Percentiles rank a stretch among this genome's conserved stretches.
Evolutionary conservation across 768 basidiomycete species (phyloP).

Genomic region (Clitopilus passeckerianus): DNA sequence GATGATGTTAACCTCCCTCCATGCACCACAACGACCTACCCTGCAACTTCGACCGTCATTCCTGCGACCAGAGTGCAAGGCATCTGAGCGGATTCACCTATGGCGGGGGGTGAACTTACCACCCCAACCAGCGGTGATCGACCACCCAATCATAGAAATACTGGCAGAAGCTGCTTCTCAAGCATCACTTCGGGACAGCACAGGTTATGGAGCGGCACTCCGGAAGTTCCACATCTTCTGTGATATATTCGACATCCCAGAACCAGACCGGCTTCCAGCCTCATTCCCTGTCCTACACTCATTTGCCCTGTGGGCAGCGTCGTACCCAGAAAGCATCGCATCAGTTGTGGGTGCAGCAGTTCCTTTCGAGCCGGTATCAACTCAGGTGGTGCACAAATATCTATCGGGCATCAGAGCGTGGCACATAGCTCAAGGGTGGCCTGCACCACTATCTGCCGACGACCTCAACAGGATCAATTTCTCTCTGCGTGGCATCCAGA

Average conservation of each 20-base stretch:
- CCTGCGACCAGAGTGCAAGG: constrained; percentile 17
- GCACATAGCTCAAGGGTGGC: constrained; percentile 9
- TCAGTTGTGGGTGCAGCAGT: not conserved
- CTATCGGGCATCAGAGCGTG: constrained; percentile 6
- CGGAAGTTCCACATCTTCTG: constrained; percentile 5
- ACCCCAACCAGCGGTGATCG: constrained; percentile 13
- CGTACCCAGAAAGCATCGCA: constrained; percentile 1
- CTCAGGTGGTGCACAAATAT: constrained; percentile 1
- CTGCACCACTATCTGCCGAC: not conserved
- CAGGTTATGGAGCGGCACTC: not conserved
- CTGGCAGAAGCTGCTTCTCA: not conserved
- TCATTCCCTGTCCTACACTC: constrained; percentile 1
- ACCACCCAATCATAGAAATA: not conserved
- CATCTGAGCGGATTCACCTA: constrained; percentile 16
- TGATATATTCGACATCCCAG: constrained; percentile 1
- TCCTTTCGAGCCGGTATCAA: constrained; percentile 7
- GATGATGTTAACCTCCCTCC: not conserved
- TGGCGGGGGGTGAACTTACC: constrained; percentile 27
- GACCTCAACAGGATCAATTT: constrained; percentile 4
- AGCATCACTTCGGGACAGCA: not conserved
- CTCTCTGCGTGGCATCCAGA: constrained; percentile 4
- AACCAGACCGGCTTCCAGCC: not conserved
- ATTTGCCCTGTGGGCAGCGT: constrained; percentile 1
- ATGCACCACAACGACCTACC: not conserved
- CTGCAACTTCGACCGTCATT: constrained; percentile 11